Base-by-base conservation (phyloP, 768 basidiomycete genomes). In the Trametes cinnabarina region DNA sequence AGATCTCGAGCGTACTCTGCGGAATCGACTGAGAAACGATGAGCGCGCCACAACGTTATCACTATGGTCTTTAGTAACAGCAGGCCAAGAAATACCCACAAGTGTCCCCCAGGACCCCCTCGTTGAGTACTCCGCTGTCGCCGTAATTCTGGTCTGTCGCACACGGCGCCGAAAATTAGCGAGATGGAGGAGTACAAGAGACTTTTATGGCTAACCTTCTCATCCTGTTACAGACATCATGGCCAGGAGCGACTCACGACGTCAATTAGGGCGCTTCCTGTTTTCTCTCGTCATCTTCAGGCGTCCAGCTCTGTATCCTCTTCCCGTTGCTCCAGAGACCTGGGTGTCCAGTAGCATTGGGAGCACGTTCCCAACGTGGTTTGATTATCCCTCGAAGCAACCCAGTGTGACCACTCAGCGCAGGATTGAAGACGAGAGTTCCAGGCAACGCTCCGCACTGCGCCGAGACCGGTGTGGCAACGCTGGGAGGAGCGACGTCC, bases 1-100 rank as follows among this genome's bases (percentile, higher is more conserved):
- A 92, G 81, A 66, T 95, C 92, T 43, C 92, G 85, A 11, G 82
- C 69, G 63, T 89, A 82, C 65, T 92, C 90, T 5, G 72, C 68
- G 89, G 91, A 93, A 66, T 90, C 86, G 67, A 81, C 91, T 92
- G 60, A 2, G 35, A 20, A 26, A 26, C 34, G 3, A 19, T 41
- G 25, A 28, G 22, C 39, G 20, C 4, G 11, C 7, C 12, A 22
- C 22, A 6, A n/a, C n/a, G n/a, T n/a, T 22, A 20, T 17, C 23
- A 25, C 23, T n/a, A n/a, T n/a, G n/a, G n/a, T n/a, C n/a, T n/a
- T n/a, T n/a, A n/a, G n/a, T n/a, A n/a, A n/a, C n/a, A n/a, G n/a
- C n/a, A n/a, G n/a, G n/a, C n/a, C n/a, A n/a, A n/a, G 44, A 25
- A 17, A 17, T 10, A 25, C 44, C 14, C 23, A 46, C 44, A 46